phyloP scores from a whole-genome alignment of 2,329 filamentous ascomycete genomes.

The Trichoderma sp. region DNA sequence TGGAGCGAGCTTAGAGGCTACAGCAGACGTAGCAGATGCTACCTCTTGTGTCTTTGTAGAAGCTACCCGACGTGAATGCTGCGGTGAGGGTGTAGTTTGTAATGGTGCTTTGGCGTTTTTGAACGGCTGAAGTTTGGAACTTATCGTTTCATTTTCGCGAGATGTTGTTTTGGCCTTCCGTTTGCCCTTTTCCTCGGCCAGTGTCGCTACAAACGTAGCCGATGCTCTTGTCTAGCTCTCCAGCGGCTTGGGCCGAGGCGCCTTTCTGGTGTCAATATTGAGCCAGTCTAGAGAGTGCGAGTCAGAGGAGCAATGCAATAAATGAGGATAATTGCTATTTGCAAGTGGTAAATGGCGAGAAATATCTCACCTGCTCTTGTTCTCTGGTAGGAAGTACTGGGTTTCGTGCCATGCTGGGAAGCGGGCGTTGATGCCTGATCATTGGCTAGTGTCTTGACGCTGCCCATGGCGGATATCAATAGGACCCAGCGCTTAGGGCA shows the following conservation, averaged over 20 bases:
- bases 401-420: not conserved
- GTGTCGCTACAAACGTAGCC: too few relatives aligned
- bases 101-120: not conserved
- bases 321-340: not conserved
- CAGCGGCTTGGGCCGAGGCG: not conserved
- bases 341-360: not conserved
- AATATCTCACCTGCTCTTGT: not conserved
- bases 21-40: not conserved
- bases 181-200: not conserved
- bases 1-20: not conserved
- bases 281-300: not conserved
- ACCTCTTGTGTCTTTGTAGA: too few relatives aligned
- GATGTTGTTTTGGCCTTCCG: not conserved
- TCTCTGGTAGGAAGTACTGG: not conserved
- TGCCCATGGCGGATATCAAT: not conserved
- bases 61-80: too few relatives aligned
- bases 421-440: not conserved
- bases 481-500: too few relatives aligned
- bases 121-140: not conserved
- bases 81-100: not conserved
- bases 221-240: not conserved
- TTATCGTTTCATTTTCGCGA: not conserved
- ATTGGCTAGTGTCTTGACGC: not conserved
- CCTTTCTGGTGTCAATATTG: not conserved
- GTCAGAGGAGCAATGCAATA: not conserved